These are phyloP conservation scores for Gelatoporia subvermispora DNA, from an alignment of 768 basidiomycete genomes.

Conservation along the genomic window DNA sequence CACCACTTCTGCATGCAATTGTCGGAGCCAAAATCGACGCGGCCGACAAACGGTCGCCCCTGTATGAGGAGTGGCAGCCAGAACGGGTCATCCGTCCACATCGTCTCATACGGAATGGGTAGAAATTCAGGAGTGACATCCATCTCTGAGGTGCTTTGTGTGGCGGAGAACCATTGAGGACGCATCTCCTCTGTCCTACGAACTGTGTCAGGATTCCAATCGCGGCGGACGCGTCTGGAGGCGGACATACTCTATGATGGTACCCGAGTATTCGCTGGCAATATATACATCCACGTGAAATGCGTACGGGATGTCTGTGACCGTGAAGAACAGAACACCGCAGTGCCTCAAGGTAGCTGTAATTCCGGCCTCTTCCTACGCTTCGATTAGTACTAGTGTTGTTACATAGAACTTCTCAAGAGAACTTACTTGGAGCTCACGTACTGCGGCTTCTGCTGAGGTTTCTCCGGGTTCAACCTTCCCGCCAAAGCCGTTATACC, in stretches of 20 bases:
- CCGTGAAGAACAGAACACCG: constrained; percentile 63
- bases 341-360: constrained; percentile 55
- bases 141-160: neutral
- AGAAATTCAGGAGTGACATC: constrained; percentile 12
- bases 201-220: neutral
- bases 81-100: constrained; percentile 59
- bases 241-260: constrained; percentile 56
- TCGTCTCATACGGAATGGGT: constrained; percentile 55
- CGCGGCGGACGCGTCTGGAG: neutral
- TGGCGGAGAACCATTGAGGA: constrained; percentile 69
- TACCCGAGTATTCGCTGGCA: constrained; percentile 56
- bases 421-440: constrained; percentile 56
- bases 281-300: constrained; percentile 73
- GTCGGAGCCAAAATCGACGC: constrained; percentile 37
- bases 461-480: constrained; percentile 79
- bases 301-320: constrained; percentile 47
- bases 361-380: constrained; percentile 81
- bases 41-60: constrained; percentile 39
- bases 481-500: constrained; percentile 88
- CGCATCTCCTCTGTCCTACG: constrained; percentile 85
- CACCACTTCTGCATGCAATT: constrained; percentile 29
- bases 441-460: constrained; percentile 59
- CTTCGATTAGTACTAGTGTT: neutral
- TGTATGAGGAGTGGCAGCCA: constrained; percentile 66
- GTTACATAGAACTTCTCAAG: neutral